Conservation (phyloP, 2,329 filamentous ascomycete species). For the Monosporascus sp. region DNA sequence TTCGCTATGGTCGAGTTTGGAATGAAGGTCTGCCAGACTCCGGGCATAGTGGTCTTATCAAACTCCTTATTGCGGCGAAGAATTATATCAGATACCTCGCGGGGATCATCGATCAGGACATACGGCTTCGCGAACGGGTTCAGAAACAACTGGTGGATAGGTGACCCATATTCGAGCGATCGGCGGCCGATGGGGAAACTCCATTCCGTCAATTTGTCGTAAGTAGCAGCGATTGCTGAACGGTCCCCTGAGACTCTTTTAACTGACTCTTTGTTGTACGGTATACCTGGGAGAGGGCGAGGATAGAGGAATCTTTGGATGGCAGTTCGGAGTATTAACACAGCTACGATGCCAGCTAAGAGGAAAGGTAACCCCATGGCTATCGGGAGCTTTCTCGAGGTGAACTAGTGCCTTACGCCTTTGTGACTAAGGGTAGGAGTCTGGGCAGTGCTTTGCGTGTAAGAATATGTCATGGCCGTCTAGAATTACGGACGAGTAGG, state of each 20-base stretch:
- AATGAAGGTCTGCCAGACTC: slow-evolving; percentile 5
- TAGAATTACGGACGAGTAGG: too few relatives aligned
- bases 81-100: slow-evolving; percentile 8
- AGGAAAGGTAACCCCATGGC: slow-evolving; percentile 1
- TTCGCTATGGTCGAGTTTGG: slow-evolving; percentile 10
- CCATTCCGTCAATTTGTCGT: slow-evolving; percentile 3
- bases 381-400: not conserved
- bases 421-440: too few relatives aligned
- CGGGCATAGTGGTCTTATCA: slow-evolving; percentile 4
- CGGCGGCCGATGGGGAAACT: slow-evolving; percentile 3
- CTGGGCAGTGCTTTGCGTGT: too few relatives aligned
- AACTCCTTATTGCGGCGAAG: slow-evolving; percentile 11
- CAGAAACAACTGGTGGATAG: slow-evolving; percentile 9
- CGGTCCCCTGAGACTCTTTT: slow-evolving; percentile 9
- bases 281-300: slow-evolving; percentile 9
- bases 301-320: slow-evolving; percentile 5
- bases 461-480: too few relatives aligned
- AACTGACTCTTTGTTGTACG: slow-evolving; percentile 7
- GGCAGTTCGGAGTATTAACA: not conserved
- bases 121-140: slow-evolving; percentile 8
- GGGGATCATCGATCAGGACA: slow-evolving; percentile 10
- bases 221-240: slow-evolving; percentile 6
- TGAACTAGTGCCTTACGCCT: too few relatives aligned
- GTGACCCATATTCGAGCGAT: slow-evolving; percentile 5
- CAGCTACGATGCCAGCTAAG: not conserved